A percentile compares a stretch with the other conserved stretches of the same genome.
phyloP scores from a whole-genome alignment of 179 eudicot species.

The Camellia oleifera region DNA sequence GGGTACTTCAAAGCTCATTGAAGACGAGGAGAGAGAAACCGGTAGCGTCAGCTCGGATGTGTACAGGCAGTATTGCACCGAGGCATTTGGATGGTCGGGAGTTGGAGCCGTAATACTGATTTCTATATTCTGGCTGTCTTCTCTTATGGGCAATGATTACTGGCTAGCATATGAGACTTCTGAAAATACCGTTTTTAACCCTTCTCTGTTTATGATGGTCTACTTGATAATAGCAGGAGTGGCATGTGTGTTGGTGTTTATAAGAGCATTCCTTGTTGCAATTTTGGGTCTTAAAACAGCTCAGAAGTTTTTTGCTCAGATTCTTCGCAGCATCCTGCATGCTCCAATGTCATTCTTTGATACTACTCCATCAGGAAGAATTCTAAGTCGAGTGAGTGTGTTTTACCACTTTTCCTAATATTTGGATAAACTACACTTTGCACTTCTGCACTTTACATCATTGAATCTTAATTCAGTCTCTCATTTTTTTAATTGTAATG shows the following conservation, averaged over 20 bases:
- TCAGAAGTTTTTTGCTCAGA: constrained; percentile 49
- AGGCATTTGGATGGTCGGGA: constrained; percentile 89
- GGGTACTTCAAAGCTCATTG: constrained; percentile 61
- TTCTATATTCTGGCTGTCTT: constrained; percentile 54
- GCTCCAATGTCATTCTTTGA: constrained; percentile 96
- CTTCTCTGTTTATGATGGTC: constrained; percentile 54
- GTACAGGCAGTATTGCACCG: constrained; percentile 65
- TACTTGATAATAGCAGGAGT: constrained; percentile 49
- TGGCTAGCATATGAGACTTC: constrained; percentile 86
- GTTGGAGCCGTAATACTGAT: constrained; percentile 38
- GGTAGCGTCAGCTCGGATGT: constrained; percentile 56
- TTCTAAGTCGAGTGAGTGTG: constrained; percentile 82
- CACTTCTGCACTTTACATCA: no score
- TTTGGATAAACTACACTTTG: neutral
- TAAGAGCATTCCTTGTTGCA: constrained; percentile 43
- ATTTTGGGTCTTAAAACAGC: constrained; percentile 63
- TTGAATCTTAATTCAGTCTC: no score
- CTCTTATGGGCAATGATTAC: constrained; percentile 61
- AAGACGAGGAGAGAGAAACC: constrained; percentile 76
- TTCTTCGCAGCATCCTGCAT: constrained; percentile 58
- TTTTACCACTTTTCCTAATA: constrained; percentile 7
- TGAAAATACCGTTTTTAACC: constrained; percentile 33
- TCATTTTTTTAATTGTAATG: no score
- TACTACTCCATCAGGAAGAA: constrained; percentile 89
- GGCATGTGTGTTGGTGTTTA: constrained; percentile 41